Conservation (phyloP, 208 protist genomes). For the Borovskyia barvae region DNA sequence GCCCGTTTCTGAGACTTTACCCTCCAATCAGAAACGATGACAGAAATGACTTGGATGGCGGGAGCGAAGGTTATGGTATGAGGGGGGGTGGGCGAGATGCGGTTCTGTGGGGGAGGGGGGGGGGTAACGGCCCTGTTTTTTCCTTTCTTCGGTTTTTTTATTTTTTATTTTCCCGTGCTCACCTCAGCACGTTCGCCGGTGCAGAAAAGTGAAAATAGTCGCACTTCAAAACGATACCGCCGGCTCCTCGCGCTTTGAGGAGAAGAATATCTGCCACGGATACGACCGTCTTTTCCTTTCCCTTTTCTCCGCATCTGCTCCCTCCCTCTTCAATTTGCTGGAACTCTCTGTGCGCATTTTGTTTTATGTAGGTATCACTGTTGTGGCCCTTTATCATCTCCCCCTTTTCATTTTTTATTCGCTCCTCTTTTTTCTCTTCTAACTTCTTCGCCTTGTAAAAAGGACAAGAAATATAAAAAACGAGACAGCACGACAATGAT, state of each 20-base stretch:
- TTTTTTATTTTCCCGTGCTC: constrained; percentile 8
- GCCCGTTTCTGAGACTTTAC: too few relatives aligned
- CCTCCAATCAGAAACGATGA: too few relatives aligned
- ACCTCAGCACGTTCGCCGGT: background rate
- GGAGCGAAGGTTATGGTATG: too few relatives aligned
- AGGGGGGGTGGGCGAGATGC: background rate
- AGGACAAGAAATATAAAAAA: too few relatives aligned
- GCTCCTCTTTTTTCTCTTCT: background rate
- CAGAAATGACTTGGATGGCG: too few relatives aligned
- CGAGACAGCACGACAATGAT: too few relatives aligned
- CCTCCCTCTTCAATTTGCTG: too few relatives aligned
- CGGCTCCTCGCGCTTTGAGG: background rate
- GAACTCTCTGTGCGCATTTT: too few relatives aligned
- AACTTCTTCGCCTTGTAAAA: too few relatives aligned
- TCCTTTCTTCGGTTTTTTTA: constrained; percentile 6
- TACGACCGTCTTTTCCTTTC: background rate
- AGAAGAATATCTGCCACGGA: too few relatives aligned
- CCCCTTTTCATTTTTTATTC: background rate
- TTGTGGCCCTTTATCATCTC: background rate
- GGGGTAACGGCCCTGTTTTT: background rate
- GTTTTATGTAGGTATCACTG: background rate
- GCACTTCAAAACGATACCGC: too few relatives aligned
- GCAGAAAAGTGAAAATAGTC: background rate
- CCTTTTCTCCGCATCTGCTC: background rate
- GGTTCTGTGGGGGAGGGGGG: background rate